Base-by-base conservation (phyloP, 345 rosid species). In the Bruguiera sexangula region DNA sequence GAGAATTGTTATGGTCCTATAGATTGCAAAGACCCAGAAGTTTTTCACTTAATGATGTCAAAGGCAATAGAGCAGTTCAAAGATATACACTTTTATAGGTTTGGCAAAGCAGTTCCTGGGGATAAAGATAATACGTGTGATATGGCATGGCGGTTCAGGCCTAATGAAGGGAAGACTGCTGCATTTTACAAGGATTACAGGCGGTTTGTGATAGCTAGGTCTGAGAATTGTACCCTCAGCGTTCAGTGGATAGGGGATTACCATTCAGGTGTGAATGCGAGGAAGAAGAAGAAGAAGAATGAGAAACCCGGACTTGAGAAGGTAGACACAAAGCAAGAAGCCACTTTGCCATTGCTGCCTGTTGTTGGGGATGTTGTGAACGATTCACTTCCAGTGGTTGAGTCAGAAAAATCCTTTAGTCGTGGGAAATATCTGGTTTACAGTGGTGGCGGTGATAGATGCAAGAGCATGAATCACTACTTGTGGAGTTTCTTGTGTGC, bases 401-500 rank as follows among this genome's bases (percentile, higher is more conserved):
- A 88, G 67, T 91, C 95, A 1, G 96, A 95, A 68, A 82, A 81
- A 2, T 85, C 86, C 1, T 92, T 95, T 80, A 82, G 80, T 15
- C 76, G 6, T 16, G 89, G 91, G 0, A 92, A 79, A 82, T 92
- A 92, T 79, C 78, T 90, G 85, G 74, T 92, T 69, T 92, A 95
- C 64, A 73, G 34, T 21, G 97, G 92, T 22, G 94, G 97, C 24
- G 96, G 96, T 27, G 99, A 92, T 65, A 82, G 92, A 82, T 95
- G 96, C 78, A 90, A 95, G 87, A 90, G 86, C 78, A 92, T 95
- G 96, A 95, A 92, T 75, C 98, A 95, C 82, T 95, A 78, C 65
- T 76, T 92, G 67, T 95, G 98, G 99, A 92, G 97, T 73, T 92
- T 90, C 85, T 84, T 95, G 80, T 92, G 96, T 85, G 93, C 99